Percentiles rank a stretch among this genome's conserved stretches.
Evolutionary conservation across 345 rosid genomes (phyloP).

Genomic region (Arabis alpina): DNA sequence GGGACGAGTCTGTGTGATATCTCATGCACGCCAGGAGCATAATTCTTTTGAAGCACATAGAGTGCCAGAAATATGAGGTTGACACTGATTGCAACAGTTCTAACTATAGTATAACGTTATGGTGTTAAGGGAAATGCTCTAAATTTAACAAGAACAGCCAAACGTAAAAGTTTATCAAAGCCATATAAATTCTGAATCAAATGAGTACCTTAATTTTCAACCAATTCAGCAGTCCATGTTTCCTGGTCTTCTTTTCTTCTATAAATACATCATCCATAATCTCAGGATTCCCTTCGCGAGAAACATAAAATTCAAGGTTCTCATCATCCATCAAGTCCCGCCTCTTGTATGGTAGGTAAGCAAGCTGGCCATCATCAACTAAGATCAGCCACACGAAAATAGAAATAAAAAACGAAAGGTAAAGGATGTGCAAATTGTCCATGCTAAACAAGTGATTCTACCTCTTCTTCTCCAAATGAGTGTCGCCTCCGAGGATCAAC

Average conservation of each 20-base stretch:
- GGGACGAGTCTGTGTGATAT: not conserved
- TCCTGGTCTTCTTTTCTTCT: conserved; percentile 87
- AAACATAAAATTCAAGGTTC: conserved; percentile 73
- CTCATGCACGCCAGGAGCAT: too few species aligned
- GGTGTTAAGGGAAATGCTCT: conserved; percentile 16
- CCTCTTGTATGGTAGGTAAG: conserved; percentile 92
- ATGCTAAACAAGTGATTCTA: conserved; percentile 36
- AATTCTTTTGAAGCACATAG: too few species aligned
- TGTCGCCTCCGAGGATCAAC: conserved; percentile 87
- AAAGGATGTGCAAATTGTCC: conserved; percentile 9
- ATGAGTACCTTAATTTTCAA: conserved; percentile 77
- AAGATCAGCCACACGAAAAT: conserved; percentile 32
- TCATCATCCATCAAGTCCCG: conserved; percentile 94
- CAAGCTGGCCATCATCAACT: conserved; percentile 66
- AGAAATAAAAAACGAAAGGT: not conserved
- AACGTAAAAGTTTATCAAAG: conserved; percentile 26
- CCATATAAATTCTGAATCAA: conserved; percentile 26
- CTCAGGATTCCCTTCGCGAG: conserved; percentile 72
- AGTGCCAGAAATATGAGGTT: not conserved
- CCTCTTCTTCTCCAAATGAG: conserved; percentile 99
- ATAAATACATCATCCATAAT: conserved; percentile 56
- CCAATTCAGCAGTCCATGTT: conserved; percentile 93
- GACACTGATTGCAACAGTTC: conserved; percentile 12
- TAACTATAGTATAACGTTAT: conserved; percentile 7
- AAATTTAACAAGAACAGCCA: conserved; percentile 1